Base-by-base conservation (phyloP, 805 yeast species). In the Candida ponderosae region DNA sequence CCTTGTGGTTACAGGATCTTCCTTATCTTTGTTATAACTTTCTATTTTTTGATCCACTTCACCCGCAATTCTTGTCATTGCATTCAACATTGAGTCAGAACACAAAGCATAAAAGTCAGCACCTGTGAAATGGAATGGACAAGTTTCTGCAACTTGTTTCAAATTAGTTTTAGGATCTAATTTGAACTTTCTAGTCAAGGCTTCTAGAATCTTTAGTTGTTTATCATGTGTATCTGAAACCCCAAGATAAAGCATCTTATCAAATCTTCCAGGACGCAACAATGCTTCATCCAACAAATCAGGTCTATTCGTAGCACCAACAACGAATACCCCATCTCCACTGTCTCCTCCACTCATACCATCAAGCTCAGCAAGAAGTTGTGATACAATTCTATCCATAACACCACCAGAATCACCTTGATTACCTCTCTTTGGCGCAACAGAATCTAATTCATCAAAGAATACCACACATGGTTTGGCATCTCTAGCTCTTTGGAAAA, bases 361-460 rank as follows among this genome's bases (percentile, higher is more conserved):
- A 56, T 93, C 98, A 32, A 93, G 66, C 57, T 93, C 98, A 0
- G 97, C 96, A 36, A 93, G 66, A 29, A 93, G 64, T 58, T 93
- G 98, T 0, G 97, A 89, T 0, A 93, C 98, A 45, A 93, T 93
- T 59, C 98, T 74, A 56, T 93, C 98, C 98, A 93, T 93, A 3
- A 93, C 97, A 47, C 97, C 98, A 15, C 97, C 97, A 3, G 97
- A 88, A 59, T 93, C 98, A 18, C 98, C 97, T 54, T 93, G 97
- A 56, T 90, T 89, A 21, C 98, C 98, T 66, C 97, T 79, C 57
- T 93, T 90, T 2, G 97, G 97, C 0, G 98, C 98, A 1, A 93
- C 97, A 1, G 97, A 88, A 62, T 93, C 98, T 60, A 93, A 70
- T 62, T 93, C 98, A 63, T 93, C 98, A 54, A 93, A 93, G 60